Conservation (phyloP, 345 rosid genomes). For the Corchorus capsularis region DNA sequence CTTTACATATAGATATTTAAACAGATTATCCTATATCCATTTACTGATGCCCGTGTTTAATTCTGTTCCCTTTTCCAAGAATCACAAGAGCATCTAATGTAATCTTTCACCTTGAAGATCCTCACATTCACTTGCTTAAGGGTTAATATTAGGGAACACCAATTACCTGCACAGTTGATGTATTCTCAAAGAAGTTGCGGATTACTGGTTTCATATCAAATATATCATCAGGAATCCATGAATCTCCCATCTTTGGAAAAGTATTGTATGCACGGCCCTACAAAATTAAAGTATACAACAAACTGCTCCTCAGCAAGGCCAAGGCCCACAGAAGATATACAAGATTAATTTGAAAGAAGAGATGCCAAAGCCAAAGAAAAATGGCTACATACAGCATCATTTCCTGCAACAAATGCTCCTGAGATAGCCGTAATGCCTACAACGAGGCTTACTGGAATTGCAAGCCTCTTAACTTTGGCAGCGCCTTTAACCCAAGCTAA, state of each 20-base stretch:
- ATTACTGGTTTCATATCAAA: conserved; percentile 79
- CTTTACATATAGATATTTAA: background rate
- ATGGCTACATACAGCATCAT: conserved; percentile 74
- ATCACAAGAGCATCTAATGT: background rate
- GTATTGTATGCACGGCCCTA: conserved; percentile 91
- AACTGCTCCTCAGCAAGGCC: conserved; percentile 1
- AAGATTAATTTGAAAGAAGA: conserved; percentile 9
- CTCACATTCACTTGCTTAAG: background rate
- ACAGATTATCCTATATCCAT: background rate
- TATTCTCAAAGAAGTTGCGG: conserved; percentile 92
- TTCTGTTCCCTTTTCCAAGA: background rate
- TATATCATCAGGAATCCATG: conserved; percentile 84
- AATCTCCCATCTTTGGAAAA: conserved; percentile 92
- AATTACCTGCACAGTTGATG: conserved; percentile 82
- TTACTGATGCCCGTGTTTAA: background rate
- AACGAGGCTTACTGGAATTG: conserved; percentile 77
- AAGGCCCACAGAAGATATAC: background rate
- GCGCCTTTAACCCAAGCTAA: conserved; percentile 82
- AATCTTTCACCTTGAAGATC: background rate
- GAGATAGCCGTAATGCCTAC: conserved; percentile 87
- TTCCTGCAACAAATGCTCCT: conserved; percentile 98
- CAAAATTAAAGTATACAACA: conserved; percentile 11
- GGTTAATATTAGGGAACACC: background rate
- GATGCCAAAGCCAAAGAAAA: background rate
- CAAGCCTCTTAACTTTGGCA: conserved; percentile 79